A percentile compares a stretch with the other conserved stretches of the same genome.
Evolutionary conservation across 805 yeast species (phyloP).

Genomic region (Saccharomycopsis vini): DNA sequence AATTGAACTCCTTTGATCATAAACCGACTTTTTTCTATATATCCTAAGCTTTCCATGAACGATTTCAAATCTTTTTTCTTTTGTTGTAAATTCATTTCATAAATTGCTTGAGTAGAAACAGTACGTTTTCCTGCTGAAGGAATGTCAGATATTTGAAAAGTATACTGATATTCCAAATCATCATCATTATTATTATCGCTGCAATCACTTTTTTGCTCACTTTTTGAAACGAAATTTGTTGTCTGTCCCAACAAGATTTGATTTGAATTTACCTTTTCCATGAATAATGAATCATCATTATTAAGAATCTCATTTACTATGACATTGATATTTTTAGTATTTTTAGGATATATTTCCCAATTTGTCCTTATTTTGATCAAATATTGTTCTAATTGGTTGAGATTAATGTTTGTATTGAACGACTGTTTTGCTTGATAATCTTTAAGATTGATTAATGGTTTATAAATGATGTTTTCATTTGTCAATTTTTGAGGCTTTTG

Average conservation of each 20-base stretch:
- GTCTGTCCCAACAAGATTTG: not conserved
- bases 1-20: slow-evolving; percentile 54
- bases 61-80: slow-evolving; percentile 28
- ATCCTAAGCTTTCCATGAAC: slow-evolving; percentile 59
- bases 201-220: not conserved
- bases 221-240: too few relatives aligned
- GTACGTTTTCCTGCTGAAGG: slow-evolving; percentile 67
- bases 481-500: slow-evolving; percentile 13
- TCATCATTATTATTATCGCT: slow-evolving; percentile 36
- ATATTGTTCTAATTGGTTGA: slow-evolving; percentile 15
- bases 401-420: slow-evolving; percentile 11
- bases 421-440: slow-evolving; percentile 8
- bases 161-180: too few relatives aligned
- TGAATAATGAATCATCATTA: slow-evolving; percentile 5
- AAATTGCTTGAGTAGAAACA: slow-evolving; percentile 56
- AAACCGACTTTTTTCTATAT: slow-evolving; percentile 51
- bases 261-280: not conserved
- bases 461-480: slow-evolving; percentile 9
- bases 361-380: slow-evolving; percentile 6
- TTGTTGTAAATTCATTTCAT: slow-evolving; percentile 42
- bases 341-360: slow-evolving; percentile 9
- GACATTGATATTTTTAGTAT: slow-evolving; percentile 11
- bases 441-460: slow-evolving; percentile 14
- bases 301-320: slow-evolving; percentile 14
- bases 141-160: slow-evolving; percentile 60